Evolutionary conservation across 176 grass and related monocot genomes (phyloP).

Genomic region (Rhipidocladum racemiflorum): DNA sequence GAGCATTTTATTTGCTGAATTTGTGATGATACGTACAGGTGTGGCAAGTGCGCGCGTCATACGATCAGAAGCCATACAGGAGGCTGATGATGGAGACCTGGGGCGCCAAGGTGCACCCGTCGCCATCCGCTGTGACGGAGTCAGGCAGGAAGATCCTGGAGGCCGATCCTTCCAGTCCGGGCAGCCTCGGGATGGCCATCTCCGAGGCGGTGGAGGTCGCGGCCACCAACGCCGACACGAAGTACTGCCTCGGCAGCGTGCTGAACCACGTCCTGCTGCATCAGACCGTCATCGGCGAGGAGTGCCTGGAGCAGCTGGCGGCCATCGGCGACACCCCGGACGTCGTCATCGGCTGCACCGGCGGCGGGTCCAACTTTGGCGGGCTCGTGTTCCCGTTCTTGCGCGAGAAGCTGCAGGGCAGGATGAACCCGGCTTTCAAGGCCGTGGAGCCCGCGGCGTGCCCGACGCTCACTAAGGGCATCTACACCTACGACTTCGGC

Average conservation of each 20-base stretch:
- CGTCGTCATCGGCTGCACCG: constrained; percentile 81
- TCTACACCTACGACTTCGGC: constrained; percentile 80
- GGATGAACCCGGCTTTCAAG: constrained; percentile 62
- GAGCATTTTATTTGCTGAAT: neutral
- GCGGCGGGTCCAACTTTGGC: constrained; percentile 90
- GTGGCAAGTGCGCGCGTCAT: constrained; percentile 95
- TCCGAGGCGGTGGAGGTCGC: constrained; percentile 94
- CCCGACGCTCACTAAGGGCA: constrained; percentile 83
- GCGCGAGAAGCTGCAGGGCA: constrained; percentile 73
- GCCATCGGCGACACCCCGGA: constrained; percentile 65
- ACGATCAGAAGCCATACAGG: constrained; percentile 92
- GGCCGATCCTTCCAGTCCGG: constrained; percentile 60
- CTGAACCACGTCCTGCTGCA: constrained; percentile 93
- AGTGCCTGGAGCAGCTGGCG: constrained; percentile 81
- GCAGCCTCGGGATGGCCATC: constrained; percentile 92
- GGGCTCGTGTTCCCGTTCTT: constrained; percentile 83
- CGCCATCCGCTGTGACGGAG: constrained; percentile 63
- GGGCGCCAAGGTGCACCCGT: constrained; percentile 87
- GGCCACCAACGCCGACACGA: constrained; percentile 57
- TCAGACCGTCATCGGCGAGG: constrained; percentile 90
- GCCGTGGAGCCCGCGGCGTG: constrained; percentile 88
- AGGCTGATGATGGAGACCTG: constrained; percentile 96
- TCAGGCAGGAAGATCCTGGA: constrained; percentile 56
- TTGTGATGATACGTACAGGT: constrained; percentile 34
- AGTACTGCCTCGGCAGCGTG: constrained; percentile 96